A percentile compares a stretch with the other conserved stretches of the same genome.
Conservation (phyloP, 2,329 filamentous ascomycete genomes). For the Stagonosporopsis cucurbitacearum region DNA sequence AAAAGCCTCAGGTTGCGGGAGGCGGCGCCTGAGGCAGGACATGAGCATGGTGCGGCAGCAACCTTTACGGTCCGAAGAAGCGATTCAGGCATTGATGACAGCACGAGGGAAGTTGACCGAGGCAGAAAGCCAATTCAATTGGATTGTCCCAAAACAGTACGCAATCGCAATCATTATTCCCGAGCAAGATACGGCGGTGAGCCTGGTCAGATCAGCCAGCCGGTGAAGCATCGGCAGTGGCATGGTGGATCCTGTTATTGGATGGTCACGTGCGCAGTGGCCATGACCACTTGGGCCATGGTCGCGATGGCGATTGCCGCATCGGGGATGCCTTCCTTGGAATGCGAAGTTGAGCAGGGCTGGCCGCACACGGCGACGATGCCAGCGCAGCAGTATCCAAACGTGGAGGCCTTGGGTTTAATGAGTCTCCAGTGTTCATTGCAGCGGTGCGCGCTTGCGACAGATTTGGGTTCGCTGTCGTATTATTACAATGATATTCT, state of each 20-base stretch:
- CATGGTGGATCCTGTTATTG: conserved; percentile 7
- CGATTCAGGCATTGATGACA: conserved; percentile 8
- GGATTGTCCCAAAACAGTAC: conserved; percentile 1
- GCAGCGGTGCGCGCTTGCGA: conserved; percentile 17
- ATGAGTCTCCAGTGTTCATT: conserved; percentile 21
- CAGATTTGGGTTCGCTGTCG: conserved; percentile 13
- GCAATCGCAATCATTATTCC: conserved; percentile 15
- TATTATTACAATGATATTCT: conserved; percentile 22
- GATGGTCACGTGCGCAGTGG: conserved; percentile 7
- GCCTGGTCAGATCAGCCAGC: conserved; percentile 12
- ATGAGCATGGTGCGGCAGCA: conserved; percentile 18
- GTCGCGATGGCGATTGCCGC: conserved; percentile 7
- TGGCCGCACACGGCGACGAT: conserved; percentile 8
- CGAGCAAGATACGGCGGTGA: conserved; percentile 20
- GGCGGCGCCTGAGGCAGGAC: conserved; percentile 17
- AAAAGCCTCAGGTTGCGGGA: conserved; percentile 10
- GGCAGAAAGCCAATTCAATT: conserved; percentile 3
- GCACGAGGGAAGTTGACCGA: conserved; percentile 8
- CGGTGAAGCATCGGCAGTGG: conserved; percentile 22
- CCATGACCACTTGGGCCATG: neutral
- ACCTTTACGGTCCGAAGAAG: conserved; percentile 16
- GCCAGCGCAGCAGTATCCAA: conserved; percentile 12
- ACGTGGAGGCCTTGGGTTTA: conserved; percentile 14
- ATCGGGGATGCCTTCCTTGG: conserved; percentile 20
- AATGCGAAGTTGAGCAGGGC: conserved; percentile 4